A percentile compares a stretch with the other conserved stretches of the same genome.
Conservation (phyloP, 1,139 yeast genomes). For the Trichomonascaceae sp. region DNA sequence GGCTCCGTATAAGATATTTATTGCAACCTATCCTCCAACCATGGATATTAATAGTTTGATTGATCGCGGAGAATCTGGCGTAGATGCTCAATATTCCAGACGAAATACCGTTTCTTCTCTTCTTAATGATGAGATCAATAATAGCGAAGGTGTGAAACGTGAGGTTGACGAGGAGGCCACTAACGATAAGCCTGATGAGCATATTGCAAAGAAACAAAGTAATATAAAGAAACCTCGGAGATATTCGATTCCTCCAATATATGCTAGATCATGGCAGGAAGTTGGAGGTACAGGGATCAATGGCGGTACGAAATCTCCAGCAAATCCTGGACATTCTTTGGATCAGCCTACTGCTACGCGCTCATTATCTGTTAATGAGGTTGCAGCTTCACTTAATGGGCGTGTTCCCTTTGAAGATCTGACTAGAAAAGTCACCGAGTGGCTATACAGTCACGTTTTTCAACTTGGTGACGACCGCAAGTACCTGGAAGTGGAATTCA, state of each 20-base stretch:
- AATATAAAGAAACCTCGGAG: slow-evolving; percentile 3
- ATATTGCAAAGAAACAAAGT: background rate
- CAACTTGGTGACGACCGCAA: slow-evolving; percentile 57
- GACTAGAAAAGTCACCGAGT: slow-evolving; percentile 74
- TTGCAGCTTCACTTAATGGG: slow-evolving; percentile 53
- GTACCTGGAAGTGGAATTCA: slow-evolving; percentile 72
- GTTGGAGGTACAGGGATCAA: background rate
- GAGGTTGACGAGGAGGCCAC: background rate
- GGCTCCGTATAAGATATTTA: background rate
- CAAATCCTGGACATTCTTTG: background rate
- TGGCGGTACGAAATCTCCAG: background rate
- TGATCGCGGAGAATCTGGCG: slow-evolving; percentile 13
- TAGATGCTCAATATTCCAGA: slow-evolving; percentile 14
- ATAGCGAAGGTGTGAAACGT: background rate
- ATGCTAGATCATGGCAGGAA: slow-evolving; percentile 6
- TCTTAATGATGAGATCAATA: slow-evolving; percentile 21
- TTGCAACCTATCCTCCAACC: background rate
- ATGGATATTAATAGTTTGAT: slow-evolving; percentile 24
- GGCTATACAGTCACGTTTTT: slow-evolving; percentile 78
- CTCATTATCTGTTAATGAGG: slow-evolving; percentile 16
- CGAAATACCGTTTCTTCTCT: slow-evolving; percentile 28
- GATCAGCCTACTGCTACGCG: slow-evolving; percentile 2
- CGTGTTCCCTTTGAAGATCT: slow-evolving; percentile 76
- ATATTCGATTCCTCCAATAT: slow-evolving; percentile 7
- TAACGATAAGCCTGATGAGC: background rate